A percentile compares a stretch with the other conserved stretches of the same genome.
These are phyloP conservation scores for Hypholoma sublateritium DNA, from an alignment of 768 basidiomycete species.

Conservation along the genomic window DNA sequence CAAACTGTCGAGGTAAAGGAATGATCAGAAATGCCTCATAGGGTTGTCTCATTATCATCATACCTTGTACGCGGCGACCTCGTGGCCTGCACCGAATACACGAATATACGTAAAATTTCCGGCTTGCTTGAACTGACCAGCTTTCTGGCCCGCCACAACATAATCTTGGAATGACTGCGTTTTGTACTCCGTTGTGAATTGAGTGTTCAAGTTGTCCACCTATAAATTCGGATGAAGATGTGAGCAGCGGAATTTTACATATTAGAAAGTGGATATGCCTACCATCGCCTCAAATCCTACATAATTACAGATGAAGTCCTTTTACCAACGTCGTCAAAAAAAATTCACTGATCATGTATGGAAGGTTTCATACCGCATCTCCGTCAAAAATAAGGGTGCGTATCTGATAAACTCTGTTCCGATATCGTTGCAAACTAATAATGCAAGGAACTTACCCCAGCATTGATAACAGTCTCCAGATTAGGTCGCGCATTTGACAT, in stretches of 20 bases:
- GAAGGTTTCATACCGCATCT: background rate
- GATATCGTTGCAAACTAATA: background rate
- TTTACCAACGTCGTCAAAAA: background rate
- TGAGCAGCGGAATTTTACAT: background rate
- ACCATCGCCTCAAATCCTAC: constrained; percentile 5
- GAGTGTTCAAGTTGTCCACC: constrained; percentile 2
- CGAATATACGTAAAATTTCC: constrained; percentile 1
- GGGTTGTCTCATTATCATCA: too few species aligned
- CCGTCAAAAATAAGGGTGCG: constrained; percentile 1
- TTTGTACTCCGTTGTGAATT: background rate
- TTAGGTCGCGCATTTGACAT: constrained; percentile 1
- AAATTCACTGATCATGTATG: too few species aligned
- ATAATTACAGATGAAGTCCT: constrained; percentile 4
- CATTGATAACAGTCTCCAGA: background rate
- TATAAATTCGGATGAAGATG: background rate
- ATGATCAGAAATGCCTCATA: background rate
- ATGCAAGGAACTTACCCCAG: background rate
- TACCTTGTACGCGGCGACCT: constrained; percentile 4
- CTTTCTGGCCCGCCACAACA: background rate
- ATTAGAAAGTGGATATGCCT: background rate
- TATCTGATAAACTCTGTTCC: background rate
- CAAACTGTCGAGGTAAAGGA: background rate
- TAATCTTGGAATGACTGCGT: constrained; percentile 2
- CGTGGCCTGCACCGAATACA: constrained; percentile 1
- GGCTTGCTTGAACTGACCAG: background rate